These are phyloP conservation scores for Leccinum subfulvum DNA, from an alignment of 1,284 basidiomycete genomes.

Conservation along the genomic window DNA sequence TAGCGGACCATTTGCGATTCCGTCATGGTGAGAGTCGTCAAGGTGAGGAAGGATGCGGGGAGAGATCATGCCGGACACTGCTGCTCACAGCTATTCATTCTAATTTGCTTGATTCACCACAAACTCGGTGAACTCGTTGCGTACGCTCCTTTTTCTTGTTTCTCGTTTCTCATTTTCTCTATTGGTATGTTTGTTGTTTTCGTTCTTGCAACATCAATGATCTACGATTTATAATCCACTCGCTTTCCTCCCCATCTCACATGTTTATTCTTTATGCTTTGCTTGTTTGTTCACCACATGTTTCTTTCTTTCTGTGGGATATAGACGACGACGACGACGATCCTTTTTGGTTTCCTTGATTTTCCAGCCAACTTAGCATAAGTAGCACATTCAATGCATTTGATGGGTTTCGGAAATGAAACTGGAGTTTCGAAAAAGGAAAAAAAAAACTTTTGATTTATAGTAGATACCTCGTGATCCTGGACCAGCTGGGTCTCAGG, in stretches of 20 bases:
- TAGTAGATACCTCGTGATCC: no score
- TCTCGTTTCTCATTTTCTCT: neutral
- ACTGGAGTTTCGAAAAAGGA: no score
- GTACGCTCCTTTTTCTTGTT: neutral
- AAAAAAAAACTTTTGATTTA: no score
- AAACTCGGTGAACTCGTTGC: neutral
- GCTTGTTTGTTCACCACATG: neutral
- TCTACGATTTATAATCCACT: neutral
- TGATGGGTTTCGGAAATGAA: no score
- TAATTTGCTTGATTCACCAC: neutral
- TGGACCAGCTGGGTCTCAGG: no score
- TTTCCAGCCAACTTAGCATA: no score
- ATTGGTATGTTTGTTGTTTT: neutral
- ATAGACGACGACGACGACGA: neutral
- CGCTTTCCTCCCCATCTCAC: neutral
- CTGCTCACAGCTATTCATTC: neutral
- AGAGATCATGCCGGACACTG: neutral
- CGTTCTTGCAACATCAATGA: neutral
- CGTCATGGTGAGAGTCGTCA: neutral
- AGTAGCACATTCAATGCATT: no score
- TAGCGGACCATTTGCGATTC: slow-evolving; percentile 16
- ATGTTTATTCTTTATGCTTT: neutral
- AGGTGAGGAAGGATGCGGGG: neutral
- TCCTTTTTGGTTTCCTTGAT: neutral
- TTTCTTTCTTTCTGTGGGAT: neutral